These are phyloP conservation scores for Pseudopithomyces chartarum DNA, from an alignment of 2,329 filamentous ascomycete genomes.

Conservation along the genomic window DNA sequence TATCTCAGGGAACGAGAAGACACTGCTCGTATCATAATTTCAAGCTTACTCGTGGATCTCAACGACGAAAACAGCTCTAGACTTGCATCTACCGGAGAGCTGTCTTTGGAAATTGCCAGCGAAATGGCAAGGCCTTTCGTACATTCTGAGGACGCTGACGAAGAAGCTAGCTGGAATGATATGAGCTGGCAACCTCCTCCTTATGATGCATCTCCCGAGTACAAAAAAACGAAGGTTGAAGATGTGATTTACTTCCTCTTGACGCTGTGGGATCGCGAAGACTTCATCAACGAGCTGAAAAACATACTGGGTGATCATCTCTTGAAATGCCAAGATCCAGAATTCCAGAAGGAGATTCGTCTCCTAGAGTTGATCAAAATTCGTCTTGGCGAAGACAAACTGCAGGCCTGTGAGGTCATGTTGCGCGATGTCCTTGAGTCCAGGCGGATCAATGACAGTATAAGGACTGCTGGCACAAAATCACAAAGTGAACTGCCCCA, in stretches of 20 bases:
- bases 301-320: constrained; percentile 85
- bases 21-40: constrained; percentile 77
- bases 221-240: constrained; percentile 83
- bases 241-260: constrained; percentile 93
- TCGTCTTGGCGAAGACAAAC: constrained; percentile 80
- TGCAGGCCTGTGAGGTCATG: constrained; percentile 98
- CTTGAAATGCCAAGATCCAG: constrained; percentile 62
- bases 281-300: constrained; percentile 95
- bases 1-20: constrained; percentile 79
- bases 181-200: constrained; percentile 94
- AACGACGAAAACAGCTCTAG: constrained; percentile 51
- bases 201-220: constrained; percentile 87
- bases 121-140: constrained; percentile 67
- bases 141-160: constrained; percentile 55
- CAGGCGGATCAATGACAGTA: constrained; percentile 68
- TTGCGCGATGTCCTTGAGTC: constrained; percentile 90
- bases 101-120: constrained; percentile 69
- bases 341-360: constrained; percentile 78
- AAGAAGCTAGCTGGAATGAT: constrained; percentile 87
- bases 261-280: constrained; percentile 83
- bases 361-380: constrained; percentile 87
- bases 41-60: constrained; percentile 69
- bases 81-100: constrained; percentile 64
- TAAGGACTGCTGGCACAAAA: constrained; percentile 30
- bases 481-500: constrained; percentile 21